Evolutionary conservation across 2,329 filamentous ascomycete species (phyloP).

Genomic region (Neoarthrinium moseri): DNA sequence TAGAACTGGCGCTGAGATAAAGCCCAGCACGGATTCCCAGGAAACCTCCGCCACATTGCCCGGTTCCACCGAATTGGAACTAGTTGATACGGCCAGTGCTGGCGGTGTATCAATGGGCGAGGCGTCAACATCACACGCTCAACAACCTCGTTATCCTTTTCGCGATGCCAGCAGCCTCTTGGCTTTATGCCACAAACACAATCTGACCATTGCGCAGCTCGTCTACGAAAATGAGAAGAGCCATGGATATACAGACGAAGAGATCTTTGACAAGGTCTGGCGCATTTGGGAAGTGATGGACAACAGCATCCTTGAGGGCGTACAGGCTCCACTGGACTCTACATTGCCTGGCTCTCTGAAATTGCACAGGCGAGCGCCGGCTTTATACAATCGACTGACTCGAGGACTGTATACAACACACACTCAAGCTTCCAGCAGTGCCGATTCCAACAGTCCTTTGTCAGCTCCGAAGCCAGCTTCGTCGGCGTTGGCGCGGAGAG

Average conservation of each 20-base stretch:
- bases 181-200: constrained; percentile 46
- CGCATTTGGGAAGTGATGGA: constrained; percentile 54
- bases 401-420: constrained; percentile 43
- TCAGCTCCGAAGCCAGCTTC: constrained; percentile 9
- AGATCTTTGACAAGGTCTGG: constrained; percentile 45
- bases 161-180: constrained; percentile 45
- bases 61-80: constrained; percentile 1
- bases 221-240: constrained; percentile 54
- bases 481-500: constrained; percentile 16
- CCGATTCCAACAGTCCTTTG: constrained; percentile 4
- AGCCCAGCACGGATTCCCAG: constrained; percentile 26
- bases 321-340: constrained; percentile 40
- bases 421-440: constrained; percentile 16
- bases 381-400: constrained; percentile 42
- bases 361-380: constrained; percentile 44
- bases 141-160: constrained; percentile 45
- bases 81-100: constrained; percentile 9
- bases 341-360: constrained; percentile 46
- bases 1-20: constrained; percentile 41
- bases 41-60: constrained; percentile 16
- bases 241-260: constrained; percentile 47
- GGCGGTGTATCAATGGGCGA: constrained; percentile 13
- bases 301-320: constrained; percentile 47
- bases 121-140: constrained; percentile 13
- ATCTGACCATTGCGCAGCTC: constrained; percentile 49